Percentiles rank a stretch among this genome's conserved stretches.
These are phyloP conservation scores for Pichia sp. DNA, from an alignment of 1,139 yeast genomes.

Conservation along the genomic window DNA sequence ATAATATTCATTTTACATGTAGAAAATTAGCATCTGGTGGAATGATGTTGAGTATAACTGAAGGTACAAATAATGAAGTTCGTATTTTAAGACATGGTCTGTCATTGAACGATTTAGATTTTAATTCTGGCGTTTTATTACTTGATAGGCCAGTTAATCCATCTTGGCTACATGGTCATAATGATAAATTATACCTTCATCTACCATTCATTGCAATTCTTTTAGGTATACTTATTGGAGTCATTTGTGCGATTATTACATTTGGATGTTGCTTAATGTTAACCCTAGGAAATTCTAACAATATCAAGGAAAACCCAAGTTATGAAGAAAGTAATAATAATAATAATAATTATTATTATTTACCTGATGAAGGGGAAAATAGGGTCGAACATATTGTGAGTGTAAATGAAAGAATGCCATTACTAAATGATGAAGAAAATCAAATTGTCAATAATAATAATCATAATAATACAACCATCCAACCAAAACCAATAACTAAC, in stretches of 20 bases:
- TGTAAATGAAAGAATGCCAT: slow-evolving; percentile 18
- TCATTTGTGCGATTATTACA: slow-evolving; percentile 33
- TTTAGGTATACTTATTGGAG: slow-evolving; percentile 57
- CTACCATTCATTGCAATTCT: slow-evolving; percentile 63
- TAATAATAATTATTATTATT: neutral
- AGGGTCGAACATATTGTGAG: slow-evolving; percentile 7
- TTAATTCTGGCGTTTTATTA: slow-evolving; percentile 53
- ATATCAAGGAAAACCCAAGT: neutral
- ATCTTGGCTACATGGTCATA: slow-evolving; percentile 49
- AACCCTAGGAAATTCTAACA: slow-evolving; percentile 21
- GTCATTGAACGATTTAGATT: slow-evolving; percentile 32
- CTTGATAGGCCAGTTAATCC: slow-evolving; percentile 65
- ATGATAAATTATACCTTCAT: slow-evolving; percentile 47
- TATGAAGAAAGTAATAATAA: neutral
- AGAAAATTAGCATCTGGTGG: slow-evolving; percentile 35
- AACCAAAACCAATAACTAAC: neutral
- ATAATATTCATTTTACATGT: slow-evolving; percentile 40
- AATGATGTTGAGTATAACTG: slow-evolving; percentile 34
- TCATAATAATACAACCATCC: neutral
- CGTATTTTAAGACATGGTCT: slow-evolving; percentile 64
- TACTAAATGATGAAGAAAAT: slow-evolving; percentile 6
- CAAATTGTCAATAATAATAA: neutral
- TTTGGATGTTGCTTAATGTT: slow-evolving; percentile 33
- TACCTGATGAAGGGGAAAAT: neutral
- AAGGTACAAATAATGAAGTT: slow-evolving; percentile 62